Conservation (phyloP, 305 asterid genomes). For the Fraxinus baroniana region DNA sequence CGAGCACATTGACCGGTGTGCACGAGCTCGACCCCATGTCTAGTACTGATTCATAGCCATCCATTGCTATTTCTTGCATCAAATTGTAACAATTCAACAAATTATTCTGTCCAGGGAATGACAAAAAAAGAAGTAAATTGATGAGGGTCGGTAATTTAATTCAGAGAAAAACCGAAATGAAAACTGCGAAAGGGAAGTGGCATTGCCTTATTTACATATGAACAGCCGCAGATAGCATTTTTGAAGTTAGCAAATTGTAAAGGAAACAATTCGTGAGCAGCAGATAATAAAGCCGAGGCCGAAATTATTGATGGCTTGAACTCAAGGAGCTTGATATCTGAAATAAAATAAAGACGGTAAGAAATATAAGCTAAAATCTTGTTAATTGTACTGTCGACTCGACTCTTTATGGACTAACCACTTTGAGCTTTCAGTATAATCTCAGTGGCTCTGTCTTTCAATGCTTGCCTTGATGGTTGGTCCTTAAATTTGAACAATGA, state of each 20-base stretch:
- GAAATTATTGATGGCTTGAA: constrained; percentile 62
- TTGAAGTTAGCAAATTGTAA: constrained; percentile 40
- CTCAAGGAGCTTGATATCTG: constrained; percentile 51
- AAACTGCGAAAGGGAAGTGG: neutral
- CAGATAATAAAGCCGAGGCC: constrained; percentile 58
- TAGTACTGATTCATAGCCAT: constrained; percentile 31
- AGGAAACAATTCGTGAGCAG: constrained; percentile 51
- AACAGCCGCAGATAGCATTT: constrained; percentile 37
- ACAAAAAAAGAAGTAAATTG: neutral
- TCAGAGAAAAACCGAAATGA: neutral
- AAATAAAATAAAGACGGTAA: neutral
- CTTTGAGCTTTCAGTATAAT: constrained; percentile 51
- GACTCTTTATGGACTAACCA: constrained; percentile 36
- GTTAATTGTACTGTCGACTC: neutral
- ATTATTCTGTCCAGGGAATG: constrained; percentile 32
- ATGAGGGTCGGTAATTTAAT: neutral
- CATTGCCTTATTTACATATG: constrained; percentile 49
- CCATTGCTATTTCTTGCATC: constrained; percentile 38
- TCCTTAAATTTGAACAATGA: constrained; percentile 40
- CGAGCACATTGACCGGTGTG: constrained; percentile 54
- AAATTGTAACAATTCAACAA: constrained; percentile 37
- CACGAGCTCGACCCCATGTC: constrained; percentile 32
- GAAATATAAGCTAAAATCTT: neutral
- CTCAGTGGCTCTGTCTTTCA: constrained; percentile 49
- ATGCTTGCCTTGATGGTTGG: constrained; percentile 34